phyloP scores from a whole-genome alignment of 2,329 filamentous ascomycete species.

The Chalaropsis ovoidea region DNA sequence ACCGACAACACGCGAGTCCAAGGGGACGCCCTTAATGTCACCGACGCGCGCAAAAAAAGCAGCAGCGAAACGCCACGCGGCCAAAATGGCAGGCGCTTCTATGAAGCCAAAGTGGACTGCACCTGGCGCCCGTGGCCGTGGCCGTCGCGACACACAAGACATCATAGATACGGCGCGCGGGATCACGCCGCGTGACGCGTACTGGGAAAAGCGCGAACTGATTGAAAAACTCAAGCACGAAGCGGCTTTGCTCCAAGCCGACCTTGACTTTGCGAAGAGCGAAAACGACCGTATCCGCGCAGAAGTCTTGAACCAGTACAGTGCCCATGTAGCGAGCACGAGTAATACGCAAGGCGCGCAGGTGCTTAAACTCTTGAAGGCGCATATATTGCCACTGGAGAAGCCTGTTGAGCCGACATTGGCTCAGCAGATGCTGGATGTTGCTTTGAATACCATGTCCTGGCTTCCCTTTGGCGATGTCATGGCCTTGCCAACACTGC shows the following conservation, averaged over 20 bases:
- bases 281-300: constrained; percentile 47
- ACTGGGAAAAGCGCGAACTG: constrained; percentile 42
- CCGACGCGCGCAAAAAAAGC: constrained; percentile 18
- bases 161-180: constrained; percentile 34
- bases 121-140: neutral
- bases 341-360: constrained; percentile 4
- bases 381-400: constrained; percentile 35
- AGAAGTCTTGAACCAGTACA: constrained; percentile 29
- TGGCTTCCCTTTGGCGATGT: constrained; percentile 44
- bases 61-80: constrained; percentile 11
- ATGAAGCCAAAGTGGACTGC: constrained; percentile 21
- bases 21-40: neutral
- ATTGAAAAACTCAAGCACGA: constrained; percentile 47
- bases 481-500: constrained; percentile 27
- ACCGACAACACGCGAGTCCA: neutral
- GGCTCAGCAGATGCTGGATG: constrained; percentile 39
- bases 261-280: constrained; percentile 46
- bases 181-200: constrained; percentile 35
- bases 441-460: constrained; percentile 42
- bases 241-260: constrained; percentile 46
- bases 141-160: constrained; percentile 28
- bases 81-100: constrained; percentile 2
- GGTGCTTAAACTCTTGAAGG: constrained; percentile 26
- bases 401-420: constrained; percentile 28
- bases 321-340: neutral